phyloP scores from a whole-genome alignment of 2,329 filamentous ascomycete genomes.

The Fusarium papillatum region DNA sequence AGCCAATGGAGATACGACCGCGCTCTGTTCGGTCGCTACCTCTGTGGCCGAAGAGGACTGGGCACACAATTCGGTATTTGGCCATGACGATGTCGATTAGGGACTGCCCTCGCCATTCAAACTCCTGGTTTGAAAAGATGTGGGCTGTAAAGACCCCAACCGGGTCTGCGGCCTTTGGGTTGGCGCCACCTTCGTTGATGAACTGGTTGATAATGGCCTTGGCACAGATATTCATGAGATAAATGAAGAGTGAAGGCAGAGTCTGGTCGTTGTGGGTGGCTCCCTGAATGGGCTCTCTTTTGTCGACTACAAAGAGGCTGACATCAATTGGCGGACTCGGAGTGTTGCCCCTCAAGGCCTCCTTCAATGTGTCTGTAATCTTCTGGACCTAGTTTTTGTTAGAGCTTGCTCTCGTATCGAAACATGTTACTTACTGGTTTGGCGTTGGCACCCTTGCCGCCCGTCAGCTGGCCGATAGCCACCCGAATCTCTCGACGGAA shows the following conservation, averaged over 20 bases:
- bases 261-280: constrained; percentile 64
- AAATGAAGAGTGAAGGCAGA: constrained; percentile 77
- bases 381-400: constrained; percentile 49
- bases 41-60: constrained; percentile 86
- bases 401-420: constrained; percentile 9
- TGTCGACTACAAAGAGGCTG: constrained; percentile 64
- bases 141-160: constrained; percentile 83
- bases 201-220: constrained; percentile 82
- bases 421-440: constrained; percentile 50
- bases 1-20: constrained; percentile 79
- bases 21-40: constrained; percentile 80
- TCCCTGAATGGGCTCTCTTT: constrained; percentile 61
- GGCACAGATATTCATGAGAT: constrained; percentile 81
- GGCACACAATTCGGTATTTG: constrained; percentile 86
- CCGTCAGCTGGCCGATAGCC: constrained; percentile 80
- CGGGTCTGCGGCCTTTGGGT: constrained; percentile 78
- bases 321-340: constrained; percentile 68
- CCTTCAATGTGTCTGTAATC: constrained; percentile 60
- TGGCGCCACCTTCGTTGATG: constrained; percentile 74
- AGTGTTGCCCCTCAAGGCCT: constrained; percentile 64
- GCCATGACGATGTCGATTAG: constrained; percentile 88
- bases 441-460: constrained; percentile 72
- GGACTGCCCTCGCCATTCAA: constrained; percentile 75
- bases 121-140: constrained; percentile 78
- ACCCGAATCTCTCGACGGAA: constrained; percentile 80